Evolutionary conservation across 2,329 filamentous ascomycete genomes (phyloP).

Genomic region (Tolypocladium cylindrosporum): DNA sequence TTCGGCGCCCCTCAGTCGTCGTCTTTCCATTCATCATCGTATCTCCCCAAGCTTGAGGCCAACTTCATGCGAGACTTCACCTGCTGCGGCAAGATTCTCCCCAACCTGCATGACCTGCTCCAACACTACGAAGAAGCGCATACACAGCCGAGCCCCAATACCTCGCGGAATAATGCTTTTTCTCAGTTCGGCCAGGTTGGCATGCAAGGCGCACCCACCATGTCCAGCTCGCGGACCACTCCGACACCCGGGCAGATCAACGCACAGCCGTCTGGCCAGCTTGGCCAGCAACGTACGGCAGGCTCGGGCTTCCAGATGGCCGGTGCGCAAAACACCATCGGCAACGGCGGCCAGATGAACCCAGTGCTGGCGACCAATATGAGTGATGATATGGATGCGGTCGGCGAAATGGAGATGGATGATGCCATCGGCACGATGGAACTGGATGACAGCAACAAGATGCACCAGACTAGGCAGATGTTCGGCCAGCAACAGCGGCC

Average conservation of each 20-base stretch:
- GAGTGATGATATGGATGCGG: conserved; percentile 64
- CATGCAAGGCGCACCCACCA: conserved; percentile 19
- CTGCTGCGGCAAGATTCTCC: conserved; percentile 83
- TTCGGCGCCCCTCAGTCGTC: conserved; percentile 65
- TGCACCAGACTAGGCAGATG: conserved; percentile 60
- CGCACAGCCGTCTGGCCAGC: conserved; percentile 16
- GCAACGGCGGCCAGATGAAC: conserved; percentile 27
- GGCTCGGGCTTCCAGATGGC: conserved; percentile 28
- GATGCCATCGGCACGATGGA: conserved; percentile 62
- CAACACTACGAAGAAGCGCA: conserved; percentile 97
- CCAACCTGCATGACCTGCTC: conserved; percentile 86
- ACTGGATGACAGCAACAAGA: conserved; percentile 50
- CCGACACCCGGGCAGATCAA: conserved; percentile 18
- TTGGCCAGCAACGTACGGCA: conserved; percentile 23
- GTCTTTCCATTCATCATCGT: conserved; percentile 92
- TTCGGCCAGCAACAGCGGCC: conserved; percentile 57
- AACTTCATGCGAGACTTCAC: conserved; percentile 97
- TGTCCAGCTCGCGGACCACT: conserved; percentile 21
- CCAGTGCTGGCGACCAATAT: conserved; percentile 29
- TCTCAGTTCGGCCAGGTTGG: conserved; percentile 27
- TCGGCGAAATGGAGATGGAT: conserved; percentile 96
- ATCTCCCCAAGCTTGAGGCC: conserved; percentile 90
- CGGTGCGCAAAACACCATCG: conserved; percentile 15
- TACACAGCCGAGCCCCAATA: conserved; percentile 52
- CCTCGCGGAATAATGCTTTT: conserved; percentile 29